A percentile compares a stretch with the other conserved stretches of the same genome.
Conservation (phyloP, 129 eudicot species). For the Calendula officinalis region DNA sequence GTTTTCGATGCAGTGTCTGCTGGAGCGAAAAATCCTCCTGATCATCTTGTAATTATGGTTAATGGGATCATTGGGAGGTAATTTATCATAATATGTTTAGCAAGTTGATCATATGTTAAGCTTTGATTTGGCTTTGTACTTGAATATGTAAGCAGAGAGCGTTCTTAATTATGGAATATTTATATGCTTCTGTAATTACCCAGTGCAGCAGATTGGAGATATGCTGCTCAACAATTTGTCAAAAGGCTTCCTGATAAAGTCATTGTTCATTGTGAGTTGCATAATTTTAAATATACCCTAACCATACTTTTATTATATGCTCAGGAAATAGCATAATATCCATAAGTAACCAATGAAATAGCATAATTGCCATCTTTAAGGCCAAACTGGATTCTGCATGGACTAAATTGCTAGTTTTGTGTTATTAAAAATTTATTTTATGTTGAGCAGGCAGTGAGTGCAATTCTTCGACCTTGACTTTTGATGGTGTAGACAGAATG, state of each 20-base stretch:
- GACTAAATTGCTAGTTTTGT: no score
- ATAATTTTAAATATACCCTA: no score
- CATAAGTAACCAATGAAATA: neutral
- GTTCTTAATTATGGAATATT: no score
- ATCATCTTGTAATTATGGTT: slow-evolving; percentile 81
- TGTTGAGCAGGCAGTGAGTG: slow-evolving; percentile 74
- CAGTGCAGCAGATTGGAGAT: slow-evolving; percentile 88
- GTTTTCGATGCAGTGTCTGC: slow-evolving; percentile 46
- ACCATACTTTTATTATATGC: no score
- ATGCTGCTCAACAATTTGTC: slow-evolving; percentile 83
- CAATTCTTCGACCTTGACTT: slow-evolving; percentile 77
- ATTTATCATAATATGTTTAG: neutral
- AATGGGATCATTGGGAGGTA: slow-evolving; percentile 82
- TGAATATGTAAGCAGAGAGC: no score
- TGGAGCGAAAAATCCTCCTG: slow-evolving; percentile 39
- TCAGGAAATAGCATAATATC: slow-evolving; percentile 1
- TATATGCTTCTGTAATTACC: no score
- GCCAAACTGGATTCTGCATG: no score
- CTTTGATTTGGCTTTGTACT: slow-evolving; percentile 14
- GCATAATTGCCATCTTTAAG: neutral
- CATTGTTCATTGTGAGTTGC: slow-evolving; percentile 75
- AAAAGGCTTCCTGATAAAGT: slow-evolving; percentile 71
- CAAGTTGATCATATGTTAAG: neutral
- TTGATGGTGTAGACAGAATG: slow-evolving; percentile 97
- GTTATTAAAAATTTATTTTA: slow-evolving; percentile 3